A percentile compares a stretch with the other conserved stretches of the same genome.
These are phyloP conservation scores for Tuber magnatum DNA, from an alignment of 495 filamentous ascomycete species.

Conservation along the genomic window DNA sequence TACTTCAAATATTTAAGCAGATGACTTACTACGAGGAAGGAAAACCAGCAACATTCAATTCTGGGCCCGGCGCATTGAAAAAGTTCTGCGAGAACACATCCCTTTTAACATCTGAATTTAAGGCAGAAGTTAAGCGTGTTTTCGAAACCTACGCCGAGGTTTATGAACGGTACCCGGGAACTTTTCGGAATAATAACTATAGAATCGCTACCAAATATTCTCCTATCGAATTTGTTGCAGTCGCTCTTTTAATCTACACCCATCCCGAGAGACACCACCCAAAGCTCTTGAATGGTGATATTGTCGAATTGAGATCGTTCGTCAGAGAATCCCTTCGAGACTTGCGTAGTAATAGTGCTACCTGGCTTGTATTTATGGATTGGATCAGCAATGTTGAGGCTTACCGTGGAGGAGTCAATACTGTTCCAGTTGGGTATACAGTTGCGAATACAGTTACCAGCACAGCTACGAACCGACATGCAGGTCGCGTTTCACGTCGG, in stretches of 20 bases:
- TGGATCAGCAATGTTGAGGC: slow-evolving; percentile 42
- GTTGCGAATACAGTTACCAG: neutral
- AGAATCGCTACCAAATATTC: slow-evolving; percentile 43
- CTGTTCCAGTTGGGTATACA: neutral
- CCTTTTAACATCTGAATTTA: slow-evolving; percentile 23
- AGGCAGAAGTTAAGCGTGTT: slow-evolving; percentile 19
- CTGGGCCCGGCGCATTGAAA: slow-evolving; percentile 29
- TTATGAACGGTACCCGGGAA: slow-evolving; percentile 29
- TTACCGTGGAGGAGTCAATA: slow-evolving; percentile 21
- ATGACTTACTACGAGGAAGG: slow-evolving; percentile 25
- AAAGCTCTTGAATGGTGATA: slow-evolving; percentile 44
- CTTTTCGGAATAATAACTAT: slow-evolving; percentile 38
- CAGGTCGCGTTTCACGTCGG: neutral
- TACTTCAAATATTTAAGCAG: slow-evolving; percentile 37
- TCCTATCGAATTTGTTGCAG: slow-evolving; percentile 46
- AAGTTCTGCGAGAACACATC: slow-evolving; percentile 26
- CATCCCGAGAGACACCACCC: slow-evolving; percentile 43
- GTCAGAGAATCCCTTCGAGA: slow-evolving; percentile 44
- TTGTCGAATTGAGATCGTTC: slow-evolving; percentile 41
- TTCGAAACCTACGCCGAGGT: slow-evolving; percentile 35
- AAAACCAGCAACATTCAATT: slow-evolving; percentile 20
- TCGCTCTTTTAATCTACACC: slow-evolving; percentile 44
- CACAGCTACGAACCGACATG: neutral
- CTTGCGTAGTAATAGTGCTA: slow-evolving; percentile 43
- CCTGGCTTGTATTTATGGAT: slow-evolving; percentile 44